Percentiles rank a stretch among this genome's conserved stretches.
These are phyloP conservation scores for Aspergillus sergii DNA, from an alignment of 2,329 filamentous ascomycete genomes.

Conservation along the genomic window DNA sequence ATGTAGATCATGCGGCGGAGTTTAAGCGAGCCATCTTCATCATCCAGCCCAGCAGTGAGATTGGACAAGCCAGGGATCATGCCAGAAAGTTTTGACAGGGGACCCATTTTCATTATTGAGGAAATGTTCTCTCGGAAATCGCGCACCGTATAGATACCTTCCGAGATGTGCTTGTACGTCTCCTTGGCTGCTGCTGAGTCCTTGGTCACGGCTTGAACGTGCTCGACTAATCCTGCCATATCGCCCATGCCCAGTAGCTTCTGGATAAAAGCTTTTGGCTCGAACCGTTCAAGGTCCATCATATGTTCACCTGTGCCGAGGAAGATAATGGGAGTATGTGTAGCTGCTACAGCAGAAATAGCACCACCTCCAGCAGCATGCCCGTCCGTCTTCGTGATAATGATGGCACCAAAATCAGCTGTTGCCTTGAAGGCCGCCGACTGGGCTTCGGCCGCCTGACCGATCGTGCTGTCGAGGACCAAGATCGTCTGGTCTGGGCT, in stretches of 20 bases:
- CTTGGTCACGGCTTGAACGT: constrained; percentile 91
- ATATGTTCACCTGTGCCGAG: constrained; percentile 98
- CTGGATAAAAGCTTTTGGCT: constrained; percentile 87
- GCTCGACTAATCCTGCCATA: constrained; percentile 91
- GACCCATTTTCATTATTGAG: constrained; percentile 99
- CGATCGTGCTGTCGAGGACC: constrained; percentile 95
- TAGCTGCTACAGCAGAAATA: constrained; percentile 95
- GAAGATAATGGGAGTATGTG: constrained; percentile 95
- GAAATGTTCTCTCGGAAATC: constrained; percentile 93
- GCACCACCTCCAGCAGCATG: constrained; percentile 94
- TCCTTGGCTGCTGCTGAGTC: constrained; percentile 82
- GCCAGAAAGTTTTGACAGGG: constrained; percentile 92
- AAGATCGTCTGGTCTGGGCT: constrained; percentile 96
- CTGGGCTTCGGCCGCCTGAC: constrained; percentile 92
- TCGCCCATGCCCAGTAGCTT: constrained; percentile 97
- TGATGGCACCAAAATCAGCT: constrained; percentile 95
- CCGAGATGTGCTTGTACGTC: constrained; percentile 97
- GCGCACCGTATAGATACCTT: constrained; percentile 93
- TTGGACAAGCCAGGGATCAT: constrained; percentile 97
- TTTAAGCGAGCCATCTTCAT: constrained; percentile 91
- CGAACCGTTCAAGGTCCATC: constrained; percentile 90
- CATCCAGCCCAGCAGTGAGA: constrained; percentile 95
- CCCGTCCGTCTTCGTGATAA: constrained; percentile 98
- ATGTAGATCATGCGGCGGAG: constrained; percentile 99
- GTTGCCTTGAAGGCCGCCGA: constrained; percentile 96